A percentile compares a stretch with the other conserved stretches of the same genome.
phyloP scores from a whole-genome alignment of 306 rosid genomes.

The Acacia melanoxylon region DNA sequence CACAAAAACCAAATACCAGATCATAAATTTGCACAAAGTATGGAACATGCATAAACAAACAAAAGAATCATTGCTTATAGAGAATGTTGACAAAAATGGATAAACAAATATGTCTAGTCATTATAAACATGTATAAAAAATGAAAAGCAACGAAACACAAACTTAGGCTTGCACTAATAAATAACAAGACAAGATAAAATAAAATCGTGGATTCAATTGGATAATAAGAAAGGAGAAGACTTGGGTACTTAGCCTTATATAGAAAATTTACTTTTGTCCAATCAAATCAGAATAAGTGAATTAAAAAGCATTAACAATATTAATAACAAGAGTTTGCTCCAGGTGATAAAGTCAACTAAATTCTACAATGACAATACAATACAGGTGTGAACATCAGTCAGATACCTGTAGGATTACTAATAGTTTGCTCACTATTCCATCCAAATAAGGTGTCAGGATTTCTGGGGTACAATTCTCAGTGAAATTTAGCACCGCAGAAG shows the following conservation, averaged over 20 bases:
- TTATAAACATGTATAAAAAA: neutral
- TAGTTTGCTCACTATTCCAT: conserved; percentile 73
- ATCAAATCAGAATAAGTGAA: neutral
- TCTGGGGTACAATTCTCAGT: conserved; percentile 74
- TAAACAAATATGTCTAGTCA: neutral
- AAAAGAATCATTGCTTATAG: neutral
- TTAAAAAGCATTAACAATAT: neutral
- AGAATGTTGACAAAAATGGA: conserved; percentile 13
- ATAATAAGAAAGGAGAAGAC: neutral
- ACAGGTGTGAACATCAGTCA: conserved; percentile 9
- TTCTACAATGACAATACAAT: conserved; percentile 1
- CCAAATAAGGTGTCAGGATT: conserved; percentile 66
- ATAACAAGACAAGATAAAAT: neutral
- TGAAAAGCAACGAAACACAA: neutral
- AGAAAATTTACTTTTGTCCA: neutral
- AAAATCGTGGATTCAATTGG: neutral
- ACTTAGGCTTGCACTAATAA: conserved; percentile 6
- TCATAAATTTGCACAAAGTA: conserved; percentile 18
- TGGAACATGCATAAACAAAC: neutral
- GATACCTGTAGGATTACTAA: conserved; percentile 72
- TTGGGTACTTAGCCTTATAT: neutral
- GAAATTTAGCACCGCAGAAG: conserved; percentile 75
- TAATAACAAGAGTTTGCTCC: neutral
- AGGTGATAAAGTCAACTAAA: neutral
- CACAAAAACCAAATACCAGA: neutral